phyloP scores from a whole-genome alignment of 352 stramenopile genomes.

The Globisporangium radiosum region DNA sequence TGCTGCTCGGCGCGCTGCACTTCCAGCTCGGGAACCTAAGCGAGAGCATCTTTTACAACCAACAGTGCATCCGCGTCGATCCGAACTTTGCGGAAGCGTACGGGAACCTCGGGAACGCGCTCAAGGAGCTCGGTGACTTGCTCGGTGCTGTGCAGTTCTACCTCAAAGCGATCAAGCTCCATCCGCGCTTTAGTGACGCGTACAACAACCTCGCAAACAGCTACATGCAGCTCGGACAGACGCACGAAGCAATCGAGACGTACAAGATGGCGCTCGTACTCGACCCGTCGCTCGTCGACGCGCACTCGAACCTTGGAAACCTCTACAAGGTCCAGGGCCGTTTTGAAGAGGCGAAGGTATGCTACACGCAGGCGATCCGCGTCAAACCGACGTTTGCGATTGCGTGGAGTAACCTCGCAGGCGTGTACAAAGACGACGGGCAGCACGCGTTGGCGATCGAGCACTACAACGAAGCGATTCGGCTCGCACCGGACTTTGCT shows the following conservation, averaged over 20 bases:
- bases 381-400: slow-evolving; percentile 88
- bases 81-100: slow-evolving; percentile 91
- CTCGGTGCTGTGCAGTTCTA: slow-evolving; percentile 90
- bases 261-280: slow-evolving; percentile 93
- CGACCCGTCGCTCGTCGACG: slow-evolving; percentile 86
- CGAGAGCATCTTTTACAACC: slow-evolving; percentile 94
- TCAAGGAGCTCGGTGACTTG: slow-evolving; percentile 92
- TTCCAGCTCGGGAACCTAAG: slow-evolving; percentile 91
- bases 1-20: slow-evolving; percentile 91
- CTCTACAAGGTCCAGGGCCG: slow-evolving; percentile 87
- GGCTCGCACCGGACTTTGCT: slow-evolving; percentile 76
- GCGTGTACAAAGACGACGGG: slow-evolving; percentile 87
- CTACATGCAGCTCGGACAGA: slow-evolving; percentile 90
- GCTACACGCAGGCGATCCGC: slow-evolving; percentile 88
- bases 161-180: slow-evolving; percentile 89
- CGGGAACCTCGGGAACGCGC: slow-evolving; percentile 90
- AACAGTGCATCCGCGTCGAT: slow-evolving; percentile 91
- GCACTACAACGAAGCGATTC: slow-evolving; percentile 82
- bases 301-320: slow-evolving; percentile 93
- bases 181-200: slow-evolving; percentile 86
- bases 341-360: slow-evolving; percentile 82
- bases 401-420: slow-evolving; percentile 90
- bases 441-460: slow-evolving; percentile 76
- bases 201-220: slow-evolving; percentile 91
- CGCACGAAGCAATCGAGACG: slow-evolving; percentile 86